Percentiles rank a stretch among this genome's conserved stretches.
Conservation (phyloP, 768 basidiomycete species). For the Kwoniella dejecticola region DNA sequence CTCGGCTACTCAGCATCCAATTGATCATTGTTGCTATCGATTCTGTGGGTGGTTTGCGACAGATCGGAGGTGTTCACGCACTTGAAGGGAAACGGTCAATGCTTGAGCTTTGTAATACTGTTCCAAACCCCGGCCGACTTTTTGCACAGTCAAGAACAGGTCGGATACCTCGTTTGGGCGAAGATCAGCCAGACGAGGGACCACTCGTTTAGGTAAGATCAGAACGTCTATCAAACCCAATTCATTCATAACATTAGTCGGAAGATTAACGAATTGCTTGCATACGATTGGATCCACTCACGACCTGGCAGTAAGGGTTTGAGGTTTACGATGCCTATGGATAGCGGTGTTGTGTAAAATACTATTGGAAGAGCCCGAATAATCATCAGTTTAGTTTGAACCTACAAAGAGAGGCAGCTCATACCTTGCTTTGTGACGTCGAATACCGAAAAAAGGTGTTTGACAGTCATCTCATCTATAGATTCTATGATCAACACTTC, state of each 20-base stretch:
- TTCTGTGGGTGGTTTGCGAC: too few relatives aligned
- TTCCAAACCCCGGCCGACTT: slow-evolving; percentile 77
- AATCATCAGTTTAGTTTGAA: background rate
- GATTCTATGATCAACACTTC: background rate
- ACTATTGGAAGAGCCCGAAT: slow-evolving; percentile 21
- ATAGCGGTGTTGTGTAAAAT: slow-evolving; percentile 67
- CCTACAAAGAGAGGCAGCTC: background rate
- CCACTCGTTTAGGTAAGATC: slow-evolving; percentile 62
- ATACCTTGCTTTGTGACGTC: slow-evolving; percentile 31
- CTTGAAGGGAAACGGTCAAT: slow-evolving; percentile 88
- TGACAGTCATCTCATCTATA: background rate
- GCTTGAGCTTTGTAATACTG: slow-evolving; percentile 77
- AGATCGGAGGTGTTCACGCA: too few relatives aligned
- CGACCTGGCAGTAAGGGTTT: slow-evolving; percentile 93
- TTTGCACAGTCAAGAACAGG: slow-evolving; percentile 76
- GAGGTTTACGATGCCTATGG: slow-evolving; percentile 88
- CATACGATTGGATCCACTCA: slow-evolving; percentile 57
- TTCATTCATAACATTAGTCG: background rate
- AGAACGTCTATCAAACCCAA: slow-evolving; percentile 65
- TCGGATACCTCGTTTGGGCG: slow-evolving; percentile 68
- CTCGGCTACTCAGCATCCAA: background rate
- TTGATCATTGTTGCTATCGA: too few relatives aligned
- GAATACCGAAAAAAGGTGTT: slow-evolving; percentile 25
- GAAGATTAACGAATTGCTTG: too few relatives aligned
- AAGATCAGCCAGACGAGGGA: slow-evolving; percentile 62